These are phyloP conservation scores for Eruca vesicaria DNA, from an alignment of 441 rosid species.

Conservation along the genomic window DNA sequence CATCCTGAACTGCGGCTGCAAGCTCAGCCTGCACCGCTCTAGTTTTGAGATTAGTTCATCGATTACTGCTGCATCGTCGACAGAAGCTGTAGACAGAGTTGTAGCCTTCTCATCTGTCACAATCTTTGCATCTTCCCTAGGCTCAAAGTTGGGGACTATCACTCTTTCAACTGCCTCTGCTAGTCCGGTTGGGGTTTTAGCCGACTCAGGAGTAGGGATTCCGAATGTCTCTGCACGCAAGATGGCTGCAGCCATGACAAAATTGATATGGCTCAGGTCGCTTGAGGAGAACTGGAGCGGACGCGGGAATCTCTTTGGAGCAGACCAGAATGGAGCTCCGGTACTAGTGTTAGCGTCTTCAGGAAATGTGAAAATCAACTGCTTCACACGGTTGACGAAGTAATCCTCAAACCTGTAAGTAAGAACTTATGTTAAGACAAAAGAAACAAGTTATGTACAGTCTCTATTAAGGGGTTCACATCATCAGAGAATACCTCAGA, in stretches of 20 bases:
- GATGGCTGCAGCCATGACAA: slow-evolving; percentile 73
- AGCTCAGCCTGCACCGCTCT: slow-evolving; percentile 53
- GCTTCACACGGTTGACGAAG: slow-evolving; percentile 99
- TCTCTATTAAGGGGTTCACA: not conserved
- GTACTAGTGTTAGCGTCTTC: slow-evolving; percentile 92
- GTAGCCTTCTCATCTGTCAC: slow-evolving; percentile 98
- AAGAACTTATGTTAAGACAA: slow-evolving; percentile 5
- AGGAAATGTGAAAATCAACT: slow-evolving; percentile 81
- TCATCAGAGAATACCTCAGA: slow-evolving; percentile 45
- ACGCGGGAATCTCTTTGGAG: no score
- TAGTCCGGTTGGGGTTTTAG: slow-evolving; percentile 52
- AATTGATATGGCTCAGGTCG: slow-evolving; percentile 73
- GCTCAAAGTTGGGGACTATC: slow-evolving; percentile 85
- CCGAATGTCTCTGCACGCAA: slow-evolving; percentile 92
- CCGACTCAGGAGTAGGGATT: slow-evolving; percentile 81
- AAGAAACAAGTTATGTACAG: slow-evolving; percentile 12
- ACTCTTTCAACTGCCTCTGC: slow-evolving; percentile 72
- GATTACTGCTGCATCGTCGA: slow-evolving; percentile 82
- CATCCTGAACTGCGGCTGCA: slow-evolving; percentile 77
- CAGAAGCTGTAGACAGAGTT: slow-evolving; percentile 55
- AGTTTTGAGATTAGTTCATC: slow-evolving; percentile 56
- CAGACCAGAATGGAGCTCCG: slow-evolving; percentile 85
- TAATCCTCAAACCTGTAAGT: slow-evolving; percentile 80
- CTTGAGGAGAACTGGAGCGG: slow-evolving; percentile 64
- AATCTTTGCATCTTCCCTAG: no score